These are phyloP conservation scores for Sporisorium graminicola DNA, from an alignment of 1,284 basidiomycete genomes.

Conservation along the genomic window DNA sequence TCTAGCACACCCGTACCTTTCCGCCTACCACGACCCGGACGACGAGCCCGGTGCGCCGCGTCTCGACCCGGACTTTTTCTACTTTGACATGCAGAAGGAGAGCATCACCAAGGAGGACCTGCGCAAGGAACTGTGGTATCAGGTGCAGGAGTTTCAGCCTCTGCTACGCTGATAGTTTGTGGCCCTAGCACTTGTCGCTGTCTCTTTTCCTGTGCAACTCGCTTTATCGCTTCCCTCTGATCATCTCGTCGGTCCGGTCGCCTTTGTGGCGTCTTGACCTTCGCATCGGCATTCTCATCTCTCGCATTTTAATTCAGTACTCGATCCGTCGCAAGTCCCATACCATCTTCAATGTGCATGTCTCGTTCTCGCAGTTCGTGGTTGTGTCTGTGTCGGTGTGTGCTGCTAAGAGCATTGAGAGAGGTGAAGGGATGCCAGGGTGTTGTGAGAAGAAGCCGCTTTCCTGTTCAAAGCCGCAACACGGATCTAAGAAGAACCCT, in stretches of 20 bases:
- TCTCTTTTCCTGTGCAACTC: neutral
- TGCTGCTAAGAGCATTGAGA: neutral
- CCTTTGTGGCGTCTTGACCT: neutral
- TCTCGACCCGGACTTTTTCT: constrained; percentile 58
- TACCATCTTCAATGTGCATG: constrained; percentile 1
- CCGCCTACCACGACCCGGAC: constrained; percentile 64
- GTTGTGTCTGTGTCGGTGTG: neutral
- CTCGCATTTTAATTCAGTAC: neutral
- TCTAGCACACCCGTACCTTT: constrained; percentile 64
- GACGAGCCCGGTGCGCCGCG: constrained; percentile 62
- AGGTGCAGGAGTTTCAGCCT: constrained; percentile 57
- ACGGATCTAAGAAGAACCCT: neutral
- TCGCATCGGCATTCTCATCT: constrained; percentile 8
- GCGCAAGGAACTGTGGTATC: constrained; percentile 61
- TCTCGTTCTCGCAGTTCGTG: neutral
- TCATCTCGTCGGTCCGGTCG: constrained; percentile 1
- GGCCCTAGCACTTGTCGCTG: no score
- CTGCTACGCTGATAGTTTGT: constrained; percentile 34
- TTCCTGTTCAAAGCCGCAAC: no score
- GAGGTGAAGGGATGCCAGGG: neutral
- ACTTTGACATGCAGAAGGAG: constrained; percentile 60
- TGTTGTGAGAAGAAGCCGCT: neutral
- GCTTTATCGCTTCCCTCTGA: neutral
- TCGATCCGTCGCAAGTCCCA: neutral
- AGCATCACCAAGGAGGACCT: constrained; percentile 58